phyloP scores from a whole-genome alignment of 2,329 filamentous ascomycete species.

The Paecilomyces fulvus region DNA sequence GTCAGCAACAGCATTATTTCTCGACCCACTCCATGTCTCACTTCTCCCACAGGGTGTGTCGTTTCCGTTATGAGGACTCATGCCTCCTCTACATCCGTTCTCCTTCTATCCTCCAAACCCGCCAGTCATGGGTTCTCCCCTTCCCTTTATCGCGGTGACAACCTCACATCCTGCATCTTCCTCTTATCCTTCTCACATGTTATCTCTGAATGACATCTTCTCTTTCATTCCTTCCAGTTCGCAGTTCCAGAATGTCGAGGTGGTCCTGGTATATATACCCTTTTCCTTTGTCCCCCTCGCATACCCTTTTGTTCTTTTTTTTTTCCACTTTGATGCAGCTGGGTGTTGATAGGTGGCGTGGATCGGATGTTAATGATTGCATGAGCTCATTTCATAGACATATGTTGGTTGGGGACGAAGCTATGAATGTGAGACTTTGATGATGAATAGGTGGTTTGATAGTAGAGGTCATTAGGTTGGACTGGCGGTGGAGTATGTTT shows the following conservation, averaged over 20 bases:
- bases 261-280: slow-evolving; percentile 1
- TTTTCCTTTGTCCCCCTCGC: not conserved
- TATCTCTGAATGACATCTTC: not conserved
- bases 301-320: not conserved
- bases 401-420: not conserved
- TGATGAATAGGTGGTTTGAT: not conserved
- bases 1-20: not conserved
- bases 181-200: not conserved
- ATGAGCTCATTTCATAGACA: slow-evolving; percentile 1
- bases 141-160: not conserved
- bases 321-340: not conserved
- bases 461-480: not conserved
- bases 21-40: not conserved
- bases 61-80: not conserved
- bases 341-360: not conserved
- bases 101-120: not conserved
- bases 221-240: not conserved
- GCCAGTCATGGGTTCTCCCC: not conserved
- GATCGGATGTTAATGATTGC: not conserved
- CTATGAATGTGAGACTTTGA: not conserved
- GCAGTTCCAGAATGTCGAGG: not conserved
- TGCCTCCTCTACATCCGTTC: not conserved
- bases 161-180: not conserved
- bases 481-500: not conserved
- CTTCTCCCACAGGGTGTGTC: not conserved